Base-by-base conservation (phyloP, 148 eudicot species). In the Silene conica region DNA sequence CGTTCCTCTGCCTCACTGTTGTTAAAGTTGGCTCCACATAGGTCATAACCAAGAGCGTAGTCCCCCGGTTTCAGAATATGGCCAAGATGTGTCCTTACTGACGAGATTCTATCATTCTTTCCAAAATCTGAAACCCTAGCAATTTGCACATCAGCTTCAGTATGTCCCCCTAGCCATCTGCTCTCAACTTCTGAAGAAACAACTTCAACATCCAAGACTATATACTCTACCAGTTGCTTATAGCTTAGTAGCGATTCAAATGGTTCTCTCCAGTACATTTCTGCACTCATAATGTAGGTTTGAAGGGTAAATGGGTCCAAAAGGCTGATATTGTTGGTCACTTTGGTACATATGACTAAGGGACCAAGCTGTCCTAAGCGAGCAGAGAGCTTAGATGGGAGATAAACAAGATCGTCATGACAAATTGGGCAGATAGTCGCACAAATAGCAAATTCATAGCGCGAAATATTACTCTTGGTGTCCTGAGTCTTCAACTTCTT, bases 21-120 rank as follows among this genome's bases (percentile, higher is more conserved):
- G 68, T 85, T 87, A 45, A 56, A 80, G 48, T 88, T 90, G 66
- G 86, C 85, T 31, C 83, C 79, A 63, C 79, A 50, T 26, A 91
- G 66, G 71, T 85, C 94, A 79, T 87, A 91, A 46, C 97, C 97
- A 72, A 85, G 85, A 59, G 87, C 90, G 77, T 76, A 73, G 76
- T 88, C 90, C 43, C 92, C 96, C 5, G 89, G 78, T 21, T 73
- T 76, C 71, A 88, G 73, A 28, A 86, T 66, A 74, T 81, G 81
- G 43, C 96, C 92, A 56, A 90, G 67, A 85, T 90, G 92, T 38
- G 87, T 76, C 62, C 64, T 67, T 67, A 57, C 38, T 38, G 73
- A 56, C 11, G 63, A 57, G 6, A 67, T 75, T 10, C 25, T 43
- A 28, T 75, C 78, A 19, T 68, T 75, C 46, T 58, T 75, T 67